Conservation (phyloP, 1,284 basidiomycete species). For the Chondrostereum purpureum region DNA sequence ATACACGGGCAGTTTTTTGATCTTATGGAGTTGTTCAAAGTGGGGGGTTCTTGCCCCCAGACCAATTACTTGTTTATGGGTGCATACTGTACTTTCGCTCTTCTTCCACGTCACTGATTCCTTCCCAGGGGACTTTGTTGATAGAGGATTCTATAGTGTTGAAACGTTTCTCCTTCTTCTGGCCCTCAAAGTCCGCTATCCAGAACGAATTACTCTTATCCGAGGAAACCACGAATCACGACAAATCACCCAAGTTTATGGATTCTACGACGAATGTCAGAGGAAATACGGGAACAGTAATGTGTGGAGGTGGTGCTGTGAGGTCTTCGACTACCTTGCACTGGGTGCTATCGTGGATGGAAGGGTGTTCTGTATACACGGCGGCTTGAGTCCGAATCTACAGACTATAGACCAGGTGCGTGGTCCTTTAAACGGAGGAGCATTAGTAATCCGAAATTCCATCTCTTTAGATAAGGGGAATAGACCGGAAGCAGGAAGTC, state of each 20-base stretch:
- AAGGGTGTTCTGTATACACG: slow-evolving; percentile 88
- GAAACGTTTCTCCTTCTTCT: slow-evolving; percentile 95
- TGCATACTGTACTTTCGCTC: slow-evolving; percentile 31
- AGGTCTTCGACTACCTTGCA: slow-evolving; percentile 96
- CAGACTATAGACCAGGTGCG: slow-evolving; percentile 81
- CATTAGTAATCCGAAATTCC: background rate
- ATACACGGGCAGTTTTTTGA: slow-evolving; percentile 99
- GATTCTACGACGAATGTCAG: slow-evolving; percentile 98
- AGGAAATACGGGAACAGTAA: slow-evolving; percentile 93
- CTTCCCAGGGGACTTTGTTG: slow-evolving; percentile 82
- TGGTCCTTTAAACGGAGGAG: slow-evolving; percentile 8
- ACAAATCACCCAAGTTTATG: slow-evolving; percentile 98
- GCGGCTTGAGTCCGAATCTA: slow-evolving; percentile 86
- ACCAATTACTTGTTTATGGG: slow-evolving; percentile 99
- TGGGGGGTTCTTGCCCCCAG: slow-evolving; percentile 91
- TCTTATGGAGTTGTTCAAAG: slow-evolving; percentile 93
- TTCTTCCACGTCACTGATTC: slow-evolving; percentile 1
- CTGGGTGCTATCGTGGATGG: slow-evolving; percentile 95
- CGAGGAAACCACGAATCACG: slow-evolving; percentile 98
- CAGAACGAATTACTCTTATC: slow-evolving; percentile 95
- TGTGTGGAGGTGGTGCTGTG: slow-evolving; percentile 98
- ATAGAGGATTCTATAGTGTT: slow-evolving; percentile 95
- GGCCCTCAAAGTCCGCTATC: slow-evolving; percentile 95
- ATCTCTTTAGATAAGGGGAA: slow-evolving; percentile 79
- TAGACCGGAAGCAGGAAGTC: slow-evolving; percentile 97